These are phyloP conservation scores for Trametes gibbosa DNA, from an alignment of 768 basidiomycete genomes.

Conservation along the genomic window DNA sequence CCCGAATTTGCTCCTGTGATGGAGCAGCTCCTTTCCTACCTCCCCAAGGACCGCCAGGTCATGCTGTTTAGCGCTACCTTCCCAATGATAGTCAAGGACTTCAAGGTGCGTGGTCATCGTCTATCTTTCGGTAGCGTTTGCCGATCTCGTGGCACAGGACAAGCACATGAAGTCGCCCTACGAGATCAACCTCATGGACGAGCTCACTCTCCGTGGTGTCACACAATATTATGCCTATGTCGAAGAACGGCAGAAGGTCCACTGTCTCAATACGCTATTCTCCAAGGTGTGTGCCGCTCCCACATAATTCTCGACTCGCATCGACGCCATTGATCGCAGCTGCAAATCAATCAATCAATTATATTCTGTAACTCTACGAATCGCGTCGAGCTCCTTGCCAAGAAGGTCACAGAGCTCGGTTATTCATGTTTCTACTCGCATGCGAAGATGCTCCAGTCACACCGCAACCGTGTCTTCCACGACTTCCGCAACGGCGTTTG, in stretches of 20 bases:
- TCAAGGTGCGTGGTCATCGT: slow-evolving; percentile 63
- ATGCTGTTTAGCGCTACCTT: slow-evolving; percentile 99
- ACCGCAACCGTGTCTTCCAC: slow-evolving; percentile 99
- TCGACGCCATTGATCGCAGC: slow-evolving; percentile 41
- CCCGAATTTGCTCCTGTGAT: slow-evolving; percentile 98
- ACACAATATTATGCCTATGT: slow-evolving; percentile 99
- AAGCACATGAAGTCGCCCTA: slow-evolving; percentile 96
- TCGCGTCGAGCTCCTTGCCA: slow-evolving; percentile 97
- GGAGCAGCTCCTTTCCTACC: slow-evolving; percentile 88
- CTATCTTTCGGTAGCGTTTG: background rate
- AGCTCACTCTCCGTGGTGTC: slow-evolving; percentile 96
- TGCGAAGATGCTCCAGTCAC: slow-evolving; percentile 98
- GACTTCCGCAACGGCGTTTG: slow-evolving; percentile 99
- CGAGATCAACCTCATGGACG: slow-evolving; percentile 99
- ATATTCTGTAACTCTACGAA: slow-evolving; percentile 99
- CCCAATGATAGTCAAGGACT: slow-evolving; percentile 98
- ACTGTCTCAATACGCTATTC: slow-evolving; percentile 99
- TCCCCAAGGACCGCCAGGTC: slow-evolving; percentile 86
- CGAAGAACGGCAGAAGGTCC: slow-evolving; percentile 98
- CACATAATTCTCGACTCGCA: background rate
- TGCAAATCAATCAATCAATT: slow-evolving; percentile 99
- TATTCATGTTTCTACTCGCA: slow-evolving; percentile 99
- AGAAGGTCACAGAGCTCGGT: slow-evolving; percentile 98
- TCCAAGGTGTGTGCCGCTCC: slow-evolving; percentile 66
- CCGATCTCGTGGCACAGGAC: slow-evolving; percentile 50